Percentiles rank a stretch among this genome's conserved stretches.
phyloP scores from a whole-genome alignment of 805 yeast species.

The Candida vaughaniae region DNA sequence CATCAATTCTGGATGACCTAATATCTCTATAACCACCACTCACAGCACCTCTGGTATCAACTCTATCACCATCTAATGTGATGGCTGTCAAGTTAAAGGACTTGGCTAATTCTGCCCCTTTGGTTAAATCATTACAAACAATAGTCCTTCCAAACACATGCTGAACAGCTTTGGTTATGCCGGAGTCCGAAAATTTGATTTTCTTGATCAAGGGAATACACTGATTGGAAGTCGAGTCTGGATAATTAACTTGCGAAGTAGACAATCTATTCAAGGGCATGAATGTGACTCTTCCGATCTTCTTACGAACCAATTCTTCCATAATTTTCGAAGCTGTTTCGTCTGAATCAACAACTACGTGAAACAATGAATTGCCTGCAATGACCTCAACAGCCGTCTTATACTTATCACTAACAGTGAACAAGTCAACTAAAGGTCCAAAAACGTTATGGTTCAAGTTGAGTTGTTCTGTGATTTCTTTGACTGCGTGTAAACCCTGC shows the following conservation, averaged over 20 bases:
- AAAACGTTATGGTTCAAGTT: slow-evolving; percentile 58
- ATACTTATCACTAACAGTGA: slow-evolving; percentile 77
- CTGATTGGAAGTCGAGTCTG: slow-evolving; percentile 54
- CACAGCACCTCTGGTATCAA: slow-evolving; percentile 78
- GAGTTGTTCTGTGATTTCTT: slow-evolving; percentile 57
- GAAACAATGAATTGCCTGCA: slow-evolving; percentile 84
- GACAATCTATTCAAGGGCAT: slow-evolving; percentile 79
- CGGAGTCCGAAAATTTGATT: slow-evolving; percentile 55
- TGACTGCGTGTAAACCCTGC: slow-evolving; percentile 68
- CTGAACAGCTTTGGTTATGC: slow-evolving; percentile 62
- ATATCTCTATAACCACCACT: slow-evolving; percentile 86
- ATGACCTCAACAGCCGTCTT: slow-evolving; percentile 84
- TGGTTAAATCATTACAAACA: slow-evolving; percentile 67
- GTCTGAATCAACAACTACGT: slow-evolving; percentile 87
- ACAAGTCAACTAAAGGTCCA: slow-evolving; percentile 85
- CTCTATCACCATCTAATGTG: slow-evolving; percentile 89
- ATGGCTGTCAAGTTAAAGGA: slow-evolving; percentile 66
- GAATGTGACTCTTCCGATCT: slow-evolving; percentile 84
- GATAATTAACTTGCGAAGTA: slow-evolving; percentile 41
- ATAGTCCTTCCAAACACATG: slow-evolving; percentile 82
- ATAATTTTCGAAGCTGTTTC: slow-evolving; percentile 76
- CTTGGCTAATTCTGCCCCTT: slow-evolving; percentile 67
- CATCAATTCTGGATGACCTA: slow-evolving; percentile 66
- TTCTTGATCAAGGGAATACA: slow-evolving; percentile 79
- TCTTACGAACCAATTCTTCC: slow-evolving; percentile 68